Base-by-base conservation (phyloP, 495 filamentous ascomycete species). In the Aspergillus steynii region DNA sequence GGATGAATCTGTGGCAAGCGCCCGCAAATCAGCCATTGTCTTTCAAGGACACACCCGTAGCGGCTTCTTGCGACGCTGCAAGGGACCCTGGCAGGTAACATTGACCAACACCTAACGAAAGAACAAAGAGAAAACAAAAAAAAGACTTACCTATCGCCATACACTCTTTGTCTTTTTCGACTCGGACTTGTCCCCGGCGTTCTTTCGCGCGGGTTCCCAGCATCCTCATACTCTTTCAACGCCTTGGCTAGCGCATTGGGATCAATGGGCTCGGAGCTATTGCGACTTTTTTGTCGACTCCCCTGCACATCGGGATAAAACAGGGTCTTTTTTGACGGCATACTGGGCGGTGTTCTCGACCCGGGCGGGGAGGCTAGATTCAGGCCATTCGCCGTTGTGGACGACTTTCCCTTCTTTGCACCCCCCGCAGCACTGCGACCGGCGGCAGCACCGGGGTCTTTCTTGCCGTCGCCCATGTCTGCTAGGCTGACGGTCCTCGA, bases 121-220 rank as follows among this genome's bases (percentile, higher is more conserved):
- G 37, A 46, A 28, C 50, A 61, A 55, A 50, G 2, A 26, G 15
- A 14, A 50, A 4, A 4, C 4, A 49, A 72, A 62, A 55, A 52
- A 9, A 10, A 53, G 15, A 76, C 82, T 70, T 53, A 92, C 87
- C 92, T 84, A 65, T 93, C 91, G 42, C 88, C 91, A 71, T 96
- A 92, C 5, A 96, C 84, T 58, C 92, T 83, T 68, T 92, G 93
- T 51, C 92, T 83, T 73, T 97, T 97, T 66, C 93, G 82, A 76
- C 87, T 92, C 14, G 93, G 92, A 71, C 90, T 96, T 12, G 83
- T 85, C 51, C 80, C 85, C 0, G 91, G 88, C 14, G 91, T 90
- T 53, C 83, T 82, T 53, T 93, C 88, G 62, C 89, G 77, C 55
- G 81, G 76, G 67, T 75, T 74, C 8, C 82, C 85, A n/a, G 79